Evolutionary conservation across 495 filamentous ascomycete species (phyloP).

Genomic region (Sphaerosporella brunnea): DNA sequence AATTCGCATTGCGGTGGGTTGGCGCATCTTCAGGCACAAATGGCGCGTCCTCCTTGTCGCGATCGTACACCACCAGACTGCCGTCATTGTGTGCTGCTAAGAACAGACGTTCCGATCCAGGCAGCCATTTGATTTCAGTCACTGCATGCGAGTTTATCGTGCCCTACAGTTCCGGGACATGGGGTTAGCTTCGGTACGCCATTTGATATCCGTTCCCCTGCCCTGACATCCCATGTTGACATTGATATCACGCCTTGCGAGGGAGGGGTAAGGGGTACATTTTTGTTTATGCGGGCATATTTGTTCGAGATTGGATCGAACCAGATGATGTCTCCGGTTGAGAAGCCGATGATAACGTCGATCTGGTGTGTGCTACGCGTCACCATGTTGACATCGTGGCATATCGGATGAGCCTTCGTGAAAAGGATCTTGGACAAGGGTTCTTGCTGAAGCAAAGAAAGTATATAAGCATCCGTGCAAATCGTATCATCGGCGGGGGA

Average conservation of each 20-base stretch:
- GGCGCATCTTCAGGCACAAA: slow-evolving; percentile 40
- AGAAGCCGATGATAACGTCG: slow-evolving; percentile 88
- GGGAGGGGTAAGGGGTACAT: no score
- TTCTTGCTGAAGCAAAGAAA: slow-evolving; percentile 40
- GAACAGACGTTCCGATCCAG: slow-evolving; percentile 84
- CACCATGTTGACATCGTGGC: slow-evolving; percentile 74
- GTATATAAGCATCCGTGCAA: slow-evolving; percentile 21
- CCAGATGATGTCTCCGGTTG: slow-evolving; percentile 93
- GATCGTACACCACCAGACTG: slow-evolving; percentile 88
- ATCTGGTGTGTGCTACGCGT: slow-evolving; percentile 67
- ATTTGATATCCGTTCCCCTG: no score
- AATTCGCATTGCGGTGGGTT: slow-evolving; percentile 16
- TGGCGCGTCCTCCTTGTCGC: slow-evolving; percentile 89
- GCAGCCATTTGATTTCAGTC: slow-evolving; percentile 79
- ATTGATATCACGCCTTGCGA: no score
- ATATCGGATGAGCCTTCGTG: slow-evolving; percentile 85
- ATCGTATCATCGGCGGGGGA: slow-evolving; percentile 2
- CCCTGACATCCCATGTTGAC: no score
- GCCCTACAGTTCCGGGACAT: slow-evolving; percentile 37
- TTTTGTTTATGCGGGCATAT: slow-evolving; percentile 91
- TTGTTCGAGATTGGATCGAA: slow-evolving; percentile 95
- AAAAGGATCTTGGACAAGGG: slow-evolving; percentile 89
- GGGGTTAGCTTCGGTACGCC: no score
- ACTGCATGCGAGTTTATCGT: slow-evolving; percentile 72
- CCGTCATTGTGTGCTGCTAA: slow-evolving; percentile 87